Conservation (phyloP, 306 rosid genomes). For the barrel medic (Medicago truncatula) region MtrunA17r5.0-ANR NC_053042.1:41472501-41473000, state of each 20-base stretch:
- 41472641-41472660: not conserved
- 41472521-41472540: not conserved
- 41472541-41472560: not conserved
- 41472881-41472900: not conserved
- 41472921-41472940: too few relatives aligned
- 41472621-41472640: not conserved
- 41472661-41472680: constrained; percentile 1
- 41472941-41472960: too few relatives aligned
- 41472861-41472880: not conserved
- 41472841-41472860: not conserved
- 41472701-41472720: not conserved
- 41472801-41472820: not conserved
- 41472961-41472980: too few relatives aligned
- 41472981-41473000: not conserved
- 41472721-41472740: not conserved
- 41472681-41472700: not conserved
- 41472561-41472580: constrained; percentile 15
- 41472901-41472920: not conserved
- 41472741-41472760: too few relatives aligned
- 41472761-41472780: not conserved
- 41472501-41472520: not conserved
- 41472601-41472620: not conserved
- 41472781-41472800: not conserved
- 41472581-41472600: not conserved
- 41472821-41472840: not conserved